Conservation (phyloP, 495 filamentous ascomycete species). For the Podospora anserina region DNA sequence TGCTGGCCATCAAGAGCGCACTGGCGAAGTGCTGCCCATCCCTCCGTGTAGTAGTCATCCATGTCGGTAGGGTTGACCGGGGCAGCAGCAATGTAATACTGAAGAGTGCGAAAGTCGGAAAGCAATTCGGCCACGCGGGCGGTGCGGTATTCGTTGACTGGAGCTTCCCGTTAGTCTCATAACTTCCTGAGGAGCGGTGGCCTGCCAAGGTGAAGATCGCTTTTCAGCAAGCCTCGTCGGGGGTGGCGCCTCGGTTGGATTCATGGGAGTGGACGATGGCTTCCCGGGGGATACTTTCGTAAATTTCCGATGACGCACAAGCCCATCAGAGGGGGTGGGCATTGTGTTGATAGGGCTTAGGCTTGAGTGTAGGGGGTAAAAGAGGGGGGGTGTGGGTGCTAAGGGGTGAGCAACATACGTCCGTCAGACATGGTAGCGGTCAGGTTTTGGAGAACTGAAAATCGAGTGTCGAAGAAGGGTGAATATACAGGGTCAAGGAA, state of each 20-base stretch:
- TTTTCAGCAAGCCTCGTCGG: constrained; percentile 9
- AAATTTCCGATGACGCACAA: neutral
- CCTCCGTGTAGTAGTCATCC: constrained; percentile 75
- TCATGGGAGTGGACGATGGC: neutral
- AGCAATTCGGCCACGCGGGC: constrained; percentile 80
- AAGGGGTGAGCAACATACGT: constrained; percentile 28
- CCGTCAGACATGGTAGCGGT: constrained; percentile 33
- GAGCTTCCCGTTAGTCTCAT: constrained; percentile 29
- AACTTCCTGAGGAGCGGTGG: neutral
- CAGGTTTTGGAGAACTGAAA: neutral
- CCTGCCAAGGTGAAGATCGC: neutral
- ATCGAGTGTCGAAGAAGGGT: constrained; percentile 1
- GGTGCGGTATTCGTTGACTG: constrained; percentile 83
- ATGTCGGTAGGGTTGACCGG: constrained; percentile 54
- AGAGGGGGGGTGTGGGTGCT: neutral
- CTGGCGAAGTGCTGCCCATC: constrained; percentile 72
- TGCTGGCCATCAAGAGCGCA: constrained; percentile 71
- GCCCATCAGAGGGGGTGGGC: neutral
- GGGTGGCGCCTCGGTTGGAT: neutral
- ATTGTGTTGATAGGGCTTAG: neutral
- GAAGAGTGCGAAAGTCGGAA: constrained; percentile 77
- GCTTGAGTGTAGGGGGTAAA: constrained; percentile 1
- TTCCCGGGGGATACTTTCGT: neutral
- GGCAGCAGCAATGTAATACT: constrained; percentile 73
- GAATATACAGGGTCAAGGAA: neutral